Evolutionary conservation across 441 rosid genomes (phyloP).

Genomic region (Syzygium malaccense): DNA sequence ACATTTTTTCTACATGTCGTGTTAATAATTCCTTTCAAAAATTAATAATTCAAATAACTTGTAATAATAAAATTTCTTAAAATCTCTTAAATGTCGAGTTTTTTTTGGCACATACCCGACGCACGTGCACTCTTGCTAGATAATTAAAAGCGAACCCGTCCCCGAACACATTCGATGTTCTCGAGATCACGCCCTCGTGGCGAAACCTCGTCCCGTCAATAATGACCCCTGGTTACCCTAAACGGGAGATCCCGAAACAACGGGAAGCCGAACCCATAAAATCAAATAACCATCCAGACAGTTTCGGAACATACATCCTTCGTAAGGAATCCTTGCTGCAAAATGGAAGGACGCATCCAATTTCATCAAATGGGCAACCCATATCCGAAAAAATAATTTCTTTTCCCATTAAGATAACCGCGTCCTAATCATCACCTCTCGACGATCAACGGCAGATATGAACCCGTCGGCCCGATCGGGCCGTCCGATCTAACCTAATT

Average conservation of each 20-base stretch:
- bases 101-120: background rate
- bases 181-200: fast-evolving
- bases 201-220: background rate
- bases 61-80: fast-evolving
- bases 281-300: background rate
- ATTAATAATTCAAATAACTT: background rate
- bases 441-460: background rate
- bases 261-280: background rate
- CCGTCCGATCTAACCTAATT: background rate
- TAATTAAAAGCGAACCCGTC: background rate
- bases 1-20: background rate
- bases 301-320: background rate
- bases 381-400: background rate
- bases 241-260: background rate
- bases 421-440: background rate
- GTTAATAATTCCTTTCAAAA: background rate
- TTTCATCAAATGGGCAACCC: fast-evolving
- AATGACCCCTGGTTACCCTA: background rate
- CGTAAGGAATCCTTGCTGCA: fast-evolving
- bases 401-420: background rate
- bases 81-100: background rate
- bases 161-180: fast-evolving
- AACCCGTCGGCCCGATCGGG: fast-evolving
- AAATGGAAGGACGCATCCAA: background rate
- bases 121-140: background rate